phyloP scores from a whole-genome alignment of 2,329 filamentous ascomycete genomes.

The Claviceps sp. region DNA sequence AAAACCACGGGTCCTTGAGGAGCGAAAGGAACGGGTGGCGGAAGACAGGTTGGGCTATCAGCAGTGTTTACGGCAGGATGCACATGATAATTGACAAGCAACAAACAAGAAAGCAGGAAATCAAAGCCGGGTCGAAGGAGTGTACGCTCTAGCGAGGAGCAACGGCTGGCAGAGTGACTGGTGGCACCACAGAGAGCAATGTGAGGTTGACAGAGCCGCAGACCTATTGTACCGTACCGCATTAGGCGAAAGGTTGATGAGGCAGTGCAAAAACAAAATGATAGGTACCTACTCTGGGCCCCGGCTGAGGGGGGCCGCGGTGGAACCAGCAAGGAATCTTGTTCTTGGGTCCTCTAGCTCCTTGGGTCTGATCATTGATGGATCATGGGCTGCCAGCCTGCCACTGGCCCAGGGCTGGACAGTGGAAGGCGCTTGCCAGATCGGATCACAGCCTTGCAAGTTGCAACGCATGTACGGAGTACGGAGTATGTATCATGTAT shows the following conservation, averaged over 20 bases:
- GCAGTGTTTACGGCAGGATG: neutral
- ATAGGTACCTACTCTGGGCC: neutral
- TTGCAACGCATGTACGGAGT: too few relatives aligned
- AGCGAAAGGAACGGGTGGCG: neutral
- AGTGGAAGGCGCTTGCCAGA: neutral
- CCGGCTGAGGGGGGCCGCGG: neutral
- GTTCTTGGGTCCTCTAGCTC: neutral
- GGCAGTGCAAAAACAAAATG: conserved; percentile 6
- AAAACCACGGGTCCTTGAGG: neutral
- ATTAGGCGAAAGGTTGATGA: neutral
- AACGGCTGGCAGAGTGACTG: neutral
- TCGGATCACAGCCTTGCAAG: too few relatives aligned
- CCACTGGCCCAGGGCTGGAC: too few relatives aligned
- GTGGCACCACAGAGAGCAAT: neutral
- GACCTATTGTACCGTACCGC: neutral
- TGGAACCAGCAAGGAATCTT: neutral
- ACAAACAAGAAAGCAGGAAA: neutral
- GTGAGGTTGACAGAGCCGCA: neutral
- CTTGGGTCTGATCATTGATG: neutral
- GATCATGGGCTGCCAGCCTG: too few relatives aligned
- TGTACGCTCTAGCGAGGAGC: neutral
- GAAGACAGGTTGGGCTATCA: neutral
- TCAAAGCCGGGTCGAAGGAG: neutral
- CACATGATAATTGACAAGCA: neutral
- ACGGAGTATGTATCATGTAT: too few relatives aligned